phyloP scores from a whole-genome alignment of 306 rosid species.

The Prosopis cineraria region DNA sequence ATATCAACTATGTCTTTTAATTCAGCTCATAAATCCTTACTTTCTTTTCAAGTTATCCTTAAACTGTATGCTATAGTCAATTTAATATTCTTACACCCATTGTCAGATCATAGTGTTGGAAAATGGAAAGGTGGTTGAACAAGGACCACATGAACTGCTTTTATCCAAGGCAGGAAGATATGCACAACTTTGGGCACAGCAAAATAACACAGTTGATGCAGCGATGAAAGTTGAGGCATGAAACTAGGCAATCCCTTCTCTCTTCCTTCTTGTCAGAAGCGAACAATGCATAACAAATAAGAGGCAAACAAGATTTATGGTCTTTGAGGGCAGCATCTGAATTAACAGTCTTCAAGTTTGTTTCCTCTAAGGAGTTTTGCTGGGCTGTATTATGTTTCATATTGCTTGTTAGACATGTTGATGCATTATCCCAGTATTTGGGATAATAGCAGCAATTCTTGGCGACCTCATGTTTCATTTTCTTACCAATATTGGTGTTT shows the following conservation, averaged over 20 bases:
- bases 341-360: slow-evolving; percentile 11
- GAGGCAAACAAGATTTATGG: neutral
- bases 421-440: too few species aligned
- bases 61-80: neutral
- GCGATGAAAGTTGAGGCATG: slow-evolving; percentile 54
- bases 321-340: slow-evolving; percentile 23
- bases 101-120: slow-evolving; percentile 88
- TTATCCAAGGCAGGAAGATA: slow-evolving; percentile 86
- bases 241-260: slow-evolving; percentile 20
- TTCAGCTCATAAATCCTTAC: neutral
- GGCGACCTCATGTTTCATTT: neutral
- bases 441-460: neutral
- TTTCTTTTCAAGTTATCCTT: neutral
- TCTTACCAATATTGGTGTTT: neutral
- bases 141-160: slow-evolving; percentile 90
- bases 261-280: neutral
- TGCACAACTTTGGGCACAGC: slow-evolving; percentile 98
- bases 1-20: neutral
- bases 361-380: neutral
- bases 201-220: slow-evolving; percentile 78
- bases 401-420: too few species aligned
- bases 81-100: slow-evolving; percentile 12
- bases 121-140: slow-evolving; percentile 91
- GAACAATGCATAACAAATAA: neutral
- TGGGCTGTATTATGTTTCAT: neutral